phyloP scores from a whole-genome alignment of 345 rosid genomes.

The Salix viminalis region DNA sequence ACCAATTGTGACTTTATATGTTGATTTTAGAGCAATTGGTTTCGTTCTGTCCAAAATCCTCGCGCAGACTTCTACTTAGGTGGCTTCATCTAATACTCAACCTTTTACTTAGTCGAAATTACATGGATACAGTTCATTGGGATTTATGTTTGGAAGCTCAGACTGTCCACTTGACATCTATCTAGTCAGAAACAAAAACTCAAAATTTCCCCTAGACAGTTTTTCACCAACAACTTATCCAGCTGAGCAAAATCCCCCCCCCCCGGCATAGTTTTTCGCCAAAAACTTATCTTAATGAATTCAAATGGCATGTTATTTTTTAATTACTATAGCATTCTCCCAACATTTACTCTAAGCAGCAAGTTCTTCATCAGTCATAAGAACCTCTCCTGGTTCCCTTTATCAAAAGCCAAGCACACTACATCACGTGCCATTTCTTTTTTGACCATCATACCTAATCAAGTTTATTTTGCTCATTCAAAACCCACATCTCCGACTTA shows the following conservation, averaged over 20 bases:
- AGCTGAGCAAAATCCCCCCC: background rate
- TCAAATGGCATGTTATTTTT: too few species aligned
- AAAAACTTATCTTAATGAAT: too few species aligned
- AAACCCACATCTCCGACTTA: background rate
- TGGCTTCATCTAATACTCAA: background rate
- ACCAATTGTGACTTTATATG: background rate
- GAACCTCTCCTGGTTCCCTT: background rate
- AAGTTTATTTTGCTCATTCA: background rate
- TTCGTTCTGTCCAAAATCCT: background rate
- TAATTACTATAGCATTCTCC: background rate
- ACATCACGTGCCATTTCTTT: background rate
- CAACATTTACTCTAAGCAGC: background rate
- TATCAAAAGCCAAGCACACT: background rate
- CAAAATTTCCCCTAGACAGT: background rate
- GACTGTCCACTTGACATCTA: background rate
- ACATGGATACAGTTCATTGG: background rate
- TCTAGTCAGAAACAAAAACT: background rate
- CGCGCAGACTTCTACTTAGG: background rate
- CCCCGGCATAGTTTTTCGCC: too few species aligned
- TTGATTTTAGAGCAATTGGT: background rate
- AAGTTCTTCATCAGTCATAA: background rate
- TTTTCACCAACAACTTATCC: background rate
- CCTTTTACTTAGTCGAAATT: background rate
- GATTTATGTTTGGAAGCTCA: background rate
- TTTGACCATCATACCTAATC: background rate